Percentiles rank a stretch among this genome's conserved stretches.
Conservation (phyloP, 2,329 filamentous ascomycete species). For the Epichloe typhina region DNA sequence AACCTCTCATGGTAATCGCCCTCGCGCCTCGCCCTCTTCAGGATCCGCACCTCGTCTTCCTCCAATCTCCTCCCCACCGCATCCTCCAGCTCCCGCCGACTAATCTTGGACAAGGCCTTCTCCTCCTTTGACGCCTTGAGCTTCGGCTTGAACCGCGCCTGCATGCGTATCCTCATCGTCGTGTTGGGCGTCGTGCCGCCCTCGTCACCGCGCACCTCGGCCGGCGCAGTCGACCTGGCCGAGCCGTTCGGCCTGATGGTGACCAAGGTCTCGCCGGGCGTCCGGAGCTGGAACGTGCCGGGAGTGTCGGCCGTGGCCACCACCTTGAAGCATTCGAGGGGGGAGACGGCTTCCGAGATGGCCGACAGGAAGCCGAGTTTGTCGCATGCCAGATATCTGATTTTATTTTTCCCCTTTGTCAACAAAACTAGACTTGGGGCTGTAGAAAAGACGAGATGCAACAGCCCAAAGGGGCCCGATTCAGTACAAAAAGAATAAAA, state of each 20-base stretch:
- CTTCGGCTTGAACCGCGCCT: conserved; percentile 82
- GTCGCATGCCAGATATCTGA: conserved; percentile 73
- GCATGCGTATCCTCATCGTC: conserved; percentile 76
- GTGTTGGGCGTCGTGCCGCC: conserved; percentile 54
- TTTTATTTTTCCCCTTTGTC: neutral
- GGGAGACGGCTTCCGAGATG: conserved; percentile 63
- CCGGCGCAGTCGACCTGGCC: conserved; percentile 32
- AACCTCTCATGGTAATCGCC: conserved; percentile 84
- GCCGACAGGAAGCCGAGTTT: conserved; percentile 69
- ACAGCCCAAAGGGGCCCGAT: neutral
- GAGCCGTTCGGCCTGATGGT: conserved; percentile 42
- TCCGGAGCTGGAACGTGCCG: conserved; percentile 64
- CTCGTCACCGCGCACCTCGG: conserved; percentile 66
- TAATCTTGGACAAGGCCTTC: conserved; percentile 75
- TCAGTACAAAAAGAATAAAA: neutral
- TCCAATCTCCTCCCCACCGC: conserved; percentile 62
- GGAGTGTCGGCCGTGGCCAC: conserved; percentile 51
- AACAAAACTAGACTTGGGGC: neutral
- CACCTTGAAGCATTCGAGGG: conserved; percentile 72
- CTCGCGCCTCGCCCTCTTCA: conserved; percentile 74
- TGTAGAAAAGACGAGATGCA: too few relatives aligned
- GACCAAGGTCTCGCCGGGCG: conserved; percentile 55
- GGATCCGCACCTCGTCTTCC: conserved; percentile 71
- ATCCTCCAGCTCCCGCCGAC: conserved; percentile 69
- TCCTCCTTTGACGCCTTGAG: conserved; percentile 70